Evolutionary conservation across 345 rosid species (phyloP).

Genomic region (Bretschneidera sinensis): DNA sequence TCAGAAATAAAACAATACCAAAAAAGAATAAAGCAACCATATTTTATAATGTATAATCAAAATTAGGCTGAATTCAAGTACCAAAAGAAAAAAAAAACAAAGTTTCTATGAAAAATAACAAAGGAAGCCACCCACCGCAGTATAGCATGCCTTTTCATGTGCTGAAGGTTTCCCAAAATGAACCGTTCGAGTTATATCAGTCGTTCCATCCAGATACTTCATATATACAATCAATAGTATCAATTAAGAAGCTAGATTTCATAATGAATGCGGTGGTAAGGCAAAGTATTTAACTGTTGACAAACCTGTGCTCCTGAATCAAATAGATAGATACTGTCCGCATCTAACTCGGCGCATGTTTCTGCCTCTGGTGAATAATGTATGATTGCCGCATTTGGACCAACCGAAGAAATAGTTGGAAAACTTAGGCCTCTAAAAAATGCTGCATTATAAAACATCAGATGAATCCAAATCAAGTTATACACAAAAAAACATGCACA

Average conservation of each 20-base stretch:
- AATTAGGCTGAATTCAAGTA: background rate
- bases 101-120: background rate
- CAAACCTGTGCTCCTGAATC: conserved; percentile 99
- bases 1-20: background rate
- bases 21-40: background rate
- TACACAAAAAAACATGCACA: background rate
- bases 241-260: background rate
- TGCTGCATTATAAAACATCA: conserved; percentile 45
- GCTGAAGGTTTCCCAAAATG: conserved; percentile 94
- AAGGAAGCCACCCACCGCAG: conserved; percentile 58
- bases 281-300: conserved; percentile 2
- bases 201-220: conserved; percentile 96
- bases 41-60: background rate
- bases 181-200: conserved; percentile 92
- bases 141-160: conserved; percentile 85
- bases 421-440: conserved; percentile 95
- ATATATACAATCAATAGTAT: conserved; percentile 22
- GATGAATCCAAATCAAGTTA: background rate
- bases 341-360: conserved; percentile 82
- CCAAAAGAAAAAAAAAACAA: background rate
- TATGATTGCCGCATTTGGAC: conserved; percentile 90
- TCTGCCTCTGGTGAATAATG: conserved; percentile 76
- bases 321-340: conserved; percentile 70
- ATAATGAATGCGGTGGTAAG: background rate
- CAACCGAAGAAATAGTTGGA: conserved; percentile 93